Percentiles rank a stretch among this genome's conserved stretches.
phyloP scores from a whole-genome alignment of 768 basidiomycete genomes.

The Leccinellum luteum region DNA sequence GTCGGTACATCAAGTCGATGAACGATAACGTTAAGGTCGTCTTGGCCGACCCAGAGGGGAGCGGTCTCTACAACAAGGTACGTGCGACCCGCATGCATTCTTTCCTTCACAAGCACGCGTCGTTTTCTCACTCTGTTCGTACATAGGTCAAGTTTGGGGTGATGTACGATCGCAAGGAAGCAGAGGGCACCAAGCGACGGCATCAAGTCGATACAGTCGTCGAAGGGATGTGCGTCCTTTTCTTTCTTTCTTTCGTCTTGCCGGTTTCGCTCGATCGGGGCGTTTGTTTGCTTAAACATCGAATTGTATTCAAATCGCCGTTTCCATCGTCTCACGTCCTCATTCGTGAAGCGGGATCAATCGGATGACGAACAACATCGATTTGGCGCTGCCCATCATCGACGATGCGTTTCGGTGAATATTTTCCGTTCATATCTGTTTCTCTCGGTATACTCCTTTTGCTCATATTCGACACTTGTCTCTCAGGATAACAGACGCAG shows the following conservation, averaged over 20 bases:
- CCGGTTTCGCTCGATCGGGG: not conserved
- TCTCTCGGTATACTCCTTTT: not conserved
- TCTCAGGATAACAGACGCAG: slow-evolving; percentile 80
- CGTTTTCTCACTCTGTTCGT: not conserved
- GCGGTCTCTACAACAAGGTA: slow-evolving; percentile 93
- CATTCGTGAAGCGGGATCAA: slow-evolving; percentile 74
- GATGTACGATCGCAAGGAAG: slow-evolving; percentile 92
- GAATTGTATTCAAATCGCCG: not conserved
- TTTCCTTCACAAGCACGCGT: not conserved
- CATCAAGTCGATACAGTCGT: slow-evolving; percentile 96
- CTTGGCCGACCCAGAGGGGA: slow-evolving; percentile 90
- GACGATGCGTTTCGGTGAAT: slow-evolving; percentile 84
- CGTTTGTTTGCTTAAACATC: not conserved
- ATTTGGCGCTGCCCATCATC: slow-evolving; percentile 78
- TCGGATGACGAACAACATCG: slow-evolving; percentile 86
- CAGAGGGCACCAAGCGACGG: slow-evolving; percentile 88
- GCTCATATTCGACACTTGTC: not conserved
- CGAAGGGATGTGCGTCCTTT: slow-evolving; percentile 75
- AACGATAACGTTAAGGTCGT: slow-evolving; percentile 64
- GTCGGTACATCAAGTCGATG: slow-evolving; percentile 75
- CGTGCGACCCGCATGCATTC: not conserved
- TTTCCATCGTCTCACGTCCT: not conserved
- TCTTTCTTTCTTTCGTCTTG: slow-evolving; percentile 4
- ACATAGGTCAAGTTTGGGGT: slow-evolving; percentile 82
- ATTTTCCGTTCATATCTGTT: not conserved